A percentile compares a stretch with the other conserved stretches of the same genome.
Evolutionary conservation across 441 rosid species (phyloP).

Genomic region (Theobroma grandiflorum): DNA sequence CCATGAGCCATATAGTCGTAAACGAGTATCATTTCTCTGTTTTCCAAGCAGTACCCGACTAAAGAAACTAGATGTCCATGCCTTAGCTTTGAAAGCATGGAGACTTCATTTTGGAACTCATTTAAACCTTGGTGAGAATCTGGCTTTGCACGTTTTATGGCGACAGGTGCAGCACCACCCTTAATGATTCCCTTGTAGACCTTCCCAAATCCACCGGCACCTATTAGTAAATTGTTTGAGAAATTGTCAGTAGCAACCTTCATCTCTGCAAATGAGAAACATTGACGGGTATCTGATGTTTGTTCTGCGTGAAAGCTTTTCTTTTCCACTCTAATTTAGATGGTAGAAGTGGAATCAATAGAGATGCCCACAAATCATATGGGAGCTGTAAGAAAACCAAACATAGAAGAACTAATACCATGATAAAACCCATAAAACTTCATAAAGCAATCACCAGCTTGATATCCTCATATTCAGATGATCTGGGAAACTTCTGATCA

Average conservation of each 20-base stretch:
- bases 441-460: too few species aligned
- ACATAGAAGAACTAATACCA: too few species aligned
- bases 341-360: background rate
- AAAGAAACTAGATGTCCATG: constrained; percentile 84
- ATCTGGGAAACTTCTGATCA: background rate
- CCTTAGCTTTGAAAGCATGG: constrained; percentile 51
- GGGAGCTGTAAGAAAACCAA: too few species aligned
- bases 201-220: background rate
- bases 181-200: constrained; percentile 28
- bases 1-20: constrained; percentile 87
- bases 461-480: constrained; percentile 11
- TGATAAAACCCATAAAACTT: too few species aligned
- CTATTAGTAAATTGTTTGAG: background rate
- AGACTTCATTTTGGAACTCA: constrained; percentile 33
- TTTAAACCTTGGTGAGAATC: constrained; percentile 62
- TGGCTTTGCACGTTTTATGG: constrained; percentile 71
- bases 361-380: constrained; percentile 35
- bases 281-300: too few species aligned
- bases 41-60: constrained; percentile 77
- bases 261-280: too few species aligned
- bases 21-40: constrained; percentile 72
- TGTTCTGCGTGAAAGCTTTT: too few species aligned
- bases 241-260: background rate
- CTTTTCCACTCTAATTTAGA: background rate
- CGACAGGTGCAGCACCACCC: constrained; percentile 61